A percentile compares a stretch with the other conserved stretches of the same genome.
Conservation (phyloP, 176 grass and related monocot species). For the Juncus inflexus region DNA sequence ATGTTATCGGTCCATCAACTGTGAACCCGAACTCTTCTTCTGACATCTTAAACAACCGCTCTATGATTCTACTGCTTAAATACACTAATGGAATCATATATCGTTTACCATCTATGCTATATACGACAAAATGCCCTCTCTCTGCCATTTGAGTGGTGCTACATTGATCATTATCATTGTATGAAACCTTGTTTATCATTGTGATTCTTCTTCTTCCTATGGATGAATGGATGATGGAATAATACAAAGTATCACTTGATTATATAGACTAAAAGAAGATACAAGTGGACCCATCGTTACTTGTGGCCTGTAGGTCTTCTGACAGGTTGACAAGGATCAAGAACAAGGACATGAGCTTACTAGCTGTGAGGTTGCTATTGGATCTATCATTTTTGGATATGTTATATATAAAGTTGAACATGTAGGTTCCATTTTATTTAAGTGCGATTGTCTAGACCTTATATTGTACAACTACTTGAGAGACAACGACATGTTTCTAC, state of each 20-base stretch:
- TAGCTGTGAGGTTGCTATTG: conserved; percentile 8
- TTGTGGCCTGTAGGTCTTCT: not conserved
- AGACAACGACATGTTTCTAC: conserved; percentile 21
- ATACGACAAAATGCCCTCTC: conserved; percentile 48
- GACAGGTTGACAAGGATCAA: conserved; percentile 25
- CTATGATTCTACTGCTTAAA: conserved; percentile 42
- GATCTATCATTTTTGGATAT: conserved; percentile 33
- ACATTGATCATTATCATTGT: conserved; percentile 3
- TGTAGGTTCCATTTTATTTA: not conserved
- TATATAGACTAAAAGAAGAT: conserved; percentile 24
- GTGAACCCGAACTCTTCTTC: conserved; percentile 56
- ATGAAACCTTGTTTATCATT: conserved; percentile 20
- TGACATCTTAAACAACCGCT: conserved; percentile 46
- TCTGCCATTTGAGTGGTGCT: conserved; percentile 36
- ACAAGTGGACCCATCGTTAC: too few species aligned
- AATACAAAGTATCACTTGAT: not conserved
- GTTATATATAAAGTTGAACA: not conserved
- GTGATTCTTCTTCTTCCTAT: conserved; percentile 46
- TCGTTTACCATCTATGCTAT: conserved; percentile 37
- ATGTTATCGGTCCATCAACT: conserved; percentile 42
- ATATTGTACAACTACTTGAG: not conserved
- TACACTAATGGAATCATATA: conserved; percentile 48
- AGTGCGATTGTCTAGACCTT: not conserved
- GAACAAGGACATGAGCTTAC: conserved; percentile 35
- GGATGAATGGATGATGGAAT: not conserved